Evolutionary conservation across 768 basidiomycete genomes (phyloP), one percentile per base, ranked within the genome.

Genomic region (Xerocomellus chrysenteron): DNA sequence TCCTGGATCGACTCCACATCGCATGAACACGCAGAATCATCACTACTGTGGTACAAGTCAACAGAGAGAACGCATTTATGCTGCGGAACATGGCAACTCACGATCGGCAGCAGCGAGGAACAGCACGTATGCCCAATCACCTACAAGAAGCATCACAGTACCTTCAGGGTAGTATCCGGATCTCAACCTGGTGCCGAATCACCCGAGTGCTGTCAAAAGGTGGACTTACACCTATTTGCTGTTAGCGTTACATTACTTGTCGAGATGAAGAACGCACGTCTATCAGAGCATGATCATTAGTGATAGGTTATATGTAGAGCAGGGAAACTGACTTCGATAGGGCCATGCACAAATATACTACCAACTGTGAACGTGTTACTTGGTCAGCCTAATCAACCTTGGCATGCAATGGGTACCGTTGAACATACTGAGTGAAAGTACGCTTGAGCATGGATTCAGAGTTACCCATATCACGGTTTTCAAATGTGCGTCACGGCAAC

Each of bases 11-110:
- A 24, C 32, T 12, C 48, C 51, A 60, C 37, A 63, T 59, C 28
- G 58, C 44, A 24, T 63, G 55, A 1, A 64, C 52, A 6, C 61
- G 61, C 16, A 64, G 42, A 7, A 60, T 35, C 62, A 64, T 64
- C 41, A 64, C 17, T 7, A 60, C 62, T 64, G 12, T 26, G 4
- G 6, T 11, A 21, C 2, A 14, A 33, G 1, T 54, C 8, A 32
- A 21, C 13, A 5, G 6, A 14, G 1, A 2, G n/a, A n/a, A 37
- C 7, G 2, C 0, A 30, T 26, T 13, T 0, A 30, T 26, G 17
- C n/a, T 12, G 0, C 4, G 19, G 28, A 14, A 21, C 3, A 6
- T 28, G 10, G 5, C 0, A 11, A 39, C 62, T 60, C 52, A 64
- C 63, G 2, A 47, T 64, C 56, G 1, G 55, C 48, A 19, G 52